Evolutionary conservation across 768 basidiomycete genomes (phyloP).

Genomic region (Cyathus striatus): DNA sequence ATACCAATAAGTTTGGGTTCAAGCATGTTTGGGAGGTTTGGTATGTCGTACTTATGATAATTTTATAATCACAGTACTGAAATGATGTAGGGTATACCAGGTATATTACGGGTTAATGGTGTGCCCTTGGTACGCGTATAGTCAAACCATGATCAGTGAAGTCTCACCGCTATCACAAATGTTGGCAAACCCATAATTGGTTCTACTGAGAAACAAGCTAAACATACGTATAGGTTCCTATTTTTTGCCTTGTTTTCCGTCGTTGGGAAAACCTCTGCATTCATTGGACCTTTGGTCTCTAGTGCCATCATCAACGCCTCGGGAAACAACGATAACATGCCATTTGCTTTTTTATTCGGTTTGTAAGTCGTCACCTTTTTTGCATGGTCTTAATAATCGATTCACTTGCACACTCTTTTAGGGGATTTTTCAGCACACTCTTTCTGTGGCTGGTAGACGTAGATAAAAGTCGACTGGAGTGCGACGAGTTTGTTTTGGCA

Average conservation of each 20-base stretch:
- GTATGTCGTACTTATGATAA: conserved; percentile 21
- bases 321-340: conserved; percentile 67
- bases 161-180: conserved; percentile 71
- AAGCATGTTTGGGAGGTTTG: conserved; percentile 83
- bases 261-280: conserved; percentile 73
- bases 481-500: conserved; percentile 54
- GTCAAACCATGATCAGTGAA: conserved; percentile 80
- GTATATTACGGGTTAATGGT: conserved; percentile 69
- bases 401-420: no score
- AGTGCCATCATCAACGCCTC: conserved; percentile 70
- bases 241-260: conserved; percentile 76
- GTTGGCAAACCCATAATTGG: conserved; percentile 24
- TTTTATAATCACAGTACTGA: not conserved
- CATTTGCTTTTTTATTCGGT: conserved; percentile 68
- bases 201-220: not conserved
- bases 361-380: conserved; percentile 37
- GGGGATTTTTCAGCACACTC: conserved; percentile 46
- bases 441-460: conserved; percentile 64
- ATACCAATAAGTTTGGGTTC: conserved; percentile 71
- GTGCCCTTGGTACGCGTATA: conserved; percentile 79
- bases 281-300: conserved; percentile 72
- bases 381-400: conserved; percentile 1
- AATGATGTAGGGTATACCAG: conserved; percentile 53
- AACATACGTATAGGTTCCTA: conserved; percentile 42
- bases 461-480: conserved; percentile 58